phyloP scores from a whole-genome alignment of 176 grass and related monocot genomes.

The Oryza brachyantha region DNA sequence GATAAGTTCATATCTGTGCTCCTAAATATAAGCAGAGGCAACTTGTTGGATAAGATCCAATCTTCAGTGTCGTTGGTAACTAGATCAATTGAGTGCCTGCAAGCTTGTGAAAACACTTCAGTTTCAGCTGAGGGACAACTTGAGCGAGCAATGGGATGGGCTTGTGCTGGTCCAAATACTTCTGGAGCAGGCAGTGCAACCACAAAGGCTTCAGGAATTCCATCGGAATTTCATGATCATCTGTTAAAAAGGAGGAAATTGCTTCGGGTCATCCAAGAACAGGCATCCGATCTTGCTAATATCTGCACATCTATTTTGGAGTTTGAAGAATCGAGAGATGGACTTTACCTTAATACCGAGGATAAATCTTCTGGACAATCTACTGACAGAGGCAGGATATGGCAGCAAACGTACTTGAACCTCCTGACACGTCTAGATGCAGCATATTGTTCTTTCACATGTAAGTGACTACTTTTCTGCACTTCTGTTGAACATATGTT shows the following conservation, averaged over 20 bases:
- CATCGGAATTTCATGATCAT: conserved; percentile 78
- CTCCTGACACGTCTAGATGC: conserved; percentile 69
- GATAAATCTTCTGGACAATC: conserved; percentile 65
- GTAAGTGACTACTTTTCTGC: conserved; percentile 51
- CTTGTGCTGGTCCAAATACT: conserved; percentile 70
- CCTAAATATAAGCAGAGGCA: conserved; percentile 67
- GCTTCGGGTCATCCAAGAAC: conserved; percentile 57
- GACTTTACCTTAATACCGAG: conserved; percentile 59
- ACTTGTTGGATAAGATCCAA: conserved; percentile 85
- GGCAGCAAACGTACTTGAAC: conserved; percentile 82
- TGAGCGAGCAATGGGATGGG: conserved; percentile 97
- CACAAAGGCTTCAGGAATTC: conserved; percentile 69
- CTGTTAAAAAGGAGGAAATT: conserved; percentile 73
- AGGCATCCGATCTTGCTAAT: conserved; percentile 73
- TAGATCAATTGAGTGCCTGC: conserved; percentile 77
- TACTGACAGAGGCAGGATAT: conserved; percentile 59
- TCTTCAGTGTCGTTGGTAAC: conserved; percentile 77
- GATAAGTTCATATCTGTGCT: conserved; percentile 68
- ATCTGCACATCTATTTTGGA: conserved; percentile 82
- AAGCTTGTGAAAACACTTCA: conserved; percentile 79
- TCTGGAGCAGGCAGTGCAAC: conserved; percentile 42
- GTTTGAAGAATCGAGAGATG: conserved; percentile 93
- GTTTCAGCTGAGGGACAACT: conserved; percentile 82
- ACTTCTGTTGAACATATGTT: conserved; percentile 23
- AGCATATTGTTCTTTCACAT: conserved; percentile 77